Base-by-base conservation (phyloP, 164 flowering plant genomes). In the Stephania yunnanensis region DNA sequence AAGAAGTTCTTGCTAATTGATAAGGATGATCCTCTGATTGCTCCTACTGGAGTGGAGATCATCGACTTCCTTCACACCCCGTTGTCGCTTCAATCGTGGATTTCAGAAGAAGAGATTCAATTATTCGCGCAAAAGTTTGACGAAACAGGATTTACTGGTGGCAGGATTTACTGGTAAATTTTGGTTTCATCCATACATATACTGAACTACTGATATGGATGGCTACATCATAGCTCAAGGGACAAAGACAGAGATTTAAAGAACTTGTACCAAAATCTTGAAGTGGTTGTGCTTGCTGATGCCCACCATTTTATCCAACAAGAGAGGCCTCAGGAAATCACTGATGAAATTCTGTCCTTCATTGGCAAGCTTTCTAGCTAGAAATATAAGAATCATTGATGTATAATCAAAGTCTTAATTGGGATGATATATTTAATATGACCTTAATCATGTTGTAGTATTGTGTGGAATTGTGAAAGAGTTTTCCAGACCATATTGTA, bases 11-110 rank as follows among this genome's bases (percentile, higher is more conserved):
- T 90, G 44, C 17, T 55, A 19, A 55, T 55, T 12, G 63, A 55
- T 15, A 55, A 55, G 63, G 63, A 55, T 10, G 87, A 85, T 53
- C 52, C 29, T 36, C 75, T 81, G 68, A 75, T 86, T 50, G 81
- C 87, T 67, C 92, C 90, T 46, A 79, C 85, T n/a, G 91, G 87
- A 0, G 76, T 82, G 83, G 93, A 87, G 78, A 77, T 81, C 31
- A 72, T 84, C 29, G 89, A 84, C 53, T 75, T 58, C 53, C 67
- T 55, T 55, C 63, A 55, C 13, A 12, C 63, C 17, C 87, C 86
- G 10, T 55, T 82, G 1, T 3, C 53, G 12, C 42, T 86, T 65
- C 90, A 90, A 3, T 6, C 81, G 20, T 89, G 91, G 93, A 80
- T 88, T 17, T 77, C 87, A 0, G 90, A 88, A 64, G 87, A 88